These are phyloP conservation scores for Litchi chinensis DNA, from an alignment of 345 rosid species.

Conservation along the genomic window DNA sequence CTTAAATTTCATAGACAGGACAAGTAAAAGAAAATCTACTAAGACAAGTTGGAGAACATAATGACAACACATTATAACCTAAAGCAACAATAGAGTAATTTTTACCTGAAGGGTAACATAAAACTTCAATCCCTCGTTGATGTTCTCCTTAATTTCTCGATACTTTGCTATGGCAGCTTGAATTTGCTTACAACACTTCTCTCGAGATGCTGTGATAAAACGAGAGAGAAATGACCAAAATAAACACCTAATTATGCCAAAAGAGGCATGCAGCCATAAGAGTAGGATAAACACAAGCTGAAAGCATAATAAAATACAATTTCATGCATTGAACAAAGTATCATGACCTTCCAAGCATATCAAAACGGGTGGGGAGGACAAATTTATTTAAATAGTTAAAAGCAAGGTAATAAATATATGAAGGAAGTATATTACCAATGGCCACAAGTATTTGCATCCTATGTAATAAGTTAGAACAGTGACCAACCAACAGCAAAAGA, in stretches of 20 bases:
- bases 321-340: background rate
- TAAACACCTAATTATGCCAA: slow-evolving; percentile 6
- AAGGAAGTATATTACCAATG: background rate
- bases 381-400: background rate
- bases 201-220: slow-evolving; percentile 72
- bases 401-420: background rate
- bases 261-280: background rate
- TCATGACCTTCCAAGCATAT: background rate
- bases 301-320: background rate
- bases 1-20: background rate
- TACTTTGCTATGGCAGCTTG: slow-evolving; percentile 86
- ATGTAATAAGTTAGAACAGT: background rate
- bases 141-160: slow-evolving; percentile 92
- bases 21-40: background rate
- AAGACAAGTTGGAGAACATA: background rate
- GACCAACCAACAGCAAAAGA: background rate
- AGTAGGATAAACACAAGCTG: background rate
- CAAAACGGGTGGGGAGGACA: background rate
- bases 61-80: background rate
- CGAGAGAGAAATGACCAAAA: slow-evolving; percentile 10
- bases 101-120: slow-evolving; percentile 95
- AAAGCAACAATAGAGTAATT: slow-evolving; percentile 3
- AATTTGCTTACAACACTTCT: slow-evolving; percentile 91
- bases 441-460: background rate
- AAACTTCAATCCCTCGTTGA: slow-evolving; percentile 95